Base-by-base conservation (phyloP, 371 early-diverging fungal genomes). In the Mortierella sp. region DNA sequence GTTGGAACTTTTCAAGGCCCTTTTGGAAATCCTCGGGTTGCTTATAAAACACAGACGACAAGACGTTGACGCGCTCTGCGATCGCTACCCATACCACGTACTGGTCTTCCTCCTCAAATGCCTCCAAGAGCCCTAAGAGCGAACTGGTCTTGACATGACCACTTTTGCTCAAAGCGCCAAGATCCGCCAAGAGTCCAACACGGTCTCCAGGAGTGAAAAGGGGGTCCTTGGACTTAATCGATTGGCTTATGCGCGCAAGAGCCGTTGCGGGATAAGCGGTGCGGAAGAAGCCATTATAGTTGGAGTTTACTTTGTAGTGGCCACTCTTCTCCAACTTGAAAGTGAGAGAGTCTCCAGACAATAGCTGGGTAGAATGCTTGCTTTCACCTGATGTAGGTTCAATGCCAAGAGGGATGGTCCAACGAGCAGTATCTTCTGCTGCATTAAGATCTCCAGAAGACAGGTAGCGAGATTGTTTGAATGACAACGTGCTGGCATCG, bases 391-490 rank as follows among this genome's bases (percentile, higher is more conserved):
- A 70, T 22, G 84, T 71, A 18, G 80, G 75, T 45, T 75, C 80
- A 73, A 88, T 68, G 83, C 93, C 84, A 84, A 90, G 83, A 76
- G 92, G 94, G 85, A 92, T 80, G 87, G 85, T 84, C 90, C 89
- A 87, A 26, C 85, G 85, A 49, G 88, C 85, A 39, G 72, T 77
- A 63, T 93, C 90, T 77, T 94, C 96, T 28, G 86, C 89, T 16
- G 90, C 77, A 10, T 70, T 87, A 22, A 91, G 78, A 66, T 94
- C 93, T 58, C 95, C 95, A 20, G 93, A 89, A n/a, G 94, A 88
- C 54, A 95, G 86, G 81, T 91, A 96, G 24, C 96, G 90, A 26
- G 87, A 84, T 83, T 96, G 95, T 26, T 86, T 89, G 40, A 96
- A 78, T n/a, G 91, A 76, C 64, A 91, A 87, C 0, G 90, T 22